These are phyloP conservation scores for Cercophora sp. DNA, from an alignment of 495 filamentous ascomycete genomes.

Conservation along the genomic window DNA sequence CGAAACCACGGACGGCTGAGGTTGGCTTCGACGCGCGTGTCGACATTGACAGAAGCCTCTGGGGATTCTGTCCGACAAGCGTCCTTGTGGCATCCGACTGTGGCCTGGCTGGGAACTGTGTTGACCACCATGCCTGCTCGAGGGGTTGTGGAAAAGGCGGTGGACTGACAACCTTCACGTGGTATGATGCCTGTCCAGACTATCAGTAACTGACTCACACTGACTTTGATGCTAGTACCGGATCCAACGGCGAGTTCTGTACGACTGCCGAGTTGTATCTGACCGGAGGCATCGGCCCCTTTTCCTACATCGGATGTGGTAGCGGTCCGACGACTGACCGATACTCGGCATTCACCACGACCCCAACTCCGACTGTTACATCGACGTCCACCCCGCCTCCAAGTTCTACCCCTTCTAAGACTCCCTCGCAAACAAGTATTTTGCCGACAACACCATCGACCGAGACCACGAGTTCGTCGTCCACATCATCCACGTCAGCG, in stretches of 20 bases:
- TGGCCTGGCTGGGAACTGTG: slow-evolving; percentile 19
- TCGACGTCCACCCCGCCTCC: background rate
- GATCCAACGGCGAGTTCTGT: slow-evolving; percentile 13
- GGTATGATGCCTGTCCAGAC: slow-evolving; percentile 18
- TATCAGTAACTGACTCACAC: too few species aligned
- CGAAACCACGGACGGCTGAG: slow-evolving; percentile 12
- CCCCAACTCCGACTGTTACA: background rate
- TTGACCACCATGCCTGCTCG: slow-evolving; percentile 17
- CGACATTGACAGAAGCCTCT: slow-evolving; percentile 14
- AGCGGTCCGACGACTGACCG: slow-evolving; percentile 4
- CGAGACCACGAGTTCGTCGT: background rate
- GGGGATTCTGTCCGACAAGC: slow-evolving; percentile 20
- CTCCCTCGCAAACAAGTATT: background rate
- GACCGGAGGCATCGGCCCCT: slow-evolving; percentile 10
- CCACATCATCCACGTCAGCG: background rate
- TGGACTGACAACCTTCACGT: slow-evolving; percentile 19
- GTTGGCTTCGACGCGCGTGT: slow-evolving; percentile 20
- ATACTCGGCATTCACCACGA: slow-evolving; percentile 12
- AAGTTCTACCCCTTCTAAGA: background rate
- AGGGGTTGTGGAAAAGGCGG: slow-evolving; percentile 8
- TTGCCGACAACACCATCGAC: too few species aligned
- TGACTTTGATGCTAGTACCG: too few species aligned
- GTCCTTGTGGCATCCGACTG: slow-evolving; percentile 16
- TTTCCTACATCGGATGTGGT: slow-evolving; percentile 20
- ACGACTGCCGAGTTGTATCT: slow-evolving; percentile 20